Evolutionary conservation across 345 rosid genomes (phyloP).

Genomic region (Odontarrhena argentea): DNA sequence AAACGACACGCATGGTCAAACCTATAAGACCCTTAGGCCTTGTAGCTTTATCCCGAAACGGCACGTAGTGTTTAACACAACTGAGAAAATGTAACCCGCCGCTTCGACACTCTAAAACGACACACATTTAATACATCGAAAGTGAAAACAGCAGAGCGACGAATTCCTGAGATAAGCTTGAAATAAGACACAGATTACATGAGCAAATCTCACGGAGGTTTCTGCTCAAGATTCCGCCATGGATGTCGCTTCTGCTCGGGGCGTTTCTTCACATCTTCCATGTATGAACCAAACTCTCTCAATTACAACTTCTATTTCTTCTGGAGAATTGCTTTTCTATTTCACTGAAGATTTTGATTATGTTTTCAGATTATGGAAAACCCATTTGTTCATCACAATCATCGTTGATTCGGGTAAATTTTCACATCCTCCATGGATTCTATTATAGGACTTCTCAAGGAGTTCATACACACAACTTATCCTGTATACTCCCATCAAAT

Average conservation of each 20-base stretch:
- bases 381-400: slow-evolving; percentile 38
- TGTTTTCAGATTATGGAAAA: slow-evolving; percentile 44
- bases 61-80: slow-evolving; percentile 21
- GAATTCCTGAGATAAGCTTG: slow-evolving; percentile 32
- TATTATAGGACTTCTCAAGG: too few relatives aligned
- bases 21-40: too few relatives aligned
- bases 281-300: slow-evolving; percentile 32
- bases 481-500: not conserved
- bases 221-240: slow-evolving; percentile 44
- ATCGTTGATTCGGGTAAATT: slow-evolving; percentile 48
- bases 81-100: slow-evolving; percentile 1
- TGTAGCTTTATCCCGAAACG: not conserved
- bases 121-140: slow-evolving; percentile 1
- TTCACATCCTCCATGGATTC: not conserved
- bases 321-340: not conserved
- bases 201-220: slow-evolving; percentile 37
- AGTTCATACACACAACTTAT: slow-evolving; percentile 22
- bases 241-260: slow-evolving; percentile 53
- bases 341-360: not conserved
- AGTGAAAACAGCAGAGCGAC: slow-evolving; percentile 29
- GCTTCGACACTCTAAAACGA: slow-evolving; percentile 5
- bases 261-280: slow-evolving; percentile 37
- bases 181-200: slow-evolving; percentile 59
- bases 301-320: too few relatives aligned
- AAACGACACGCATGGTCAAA: too few relatives aligned